Conservation (phyloP, 2,329 filamentous ascomycete species). For the Arthrinium puccinioides region DNA sequence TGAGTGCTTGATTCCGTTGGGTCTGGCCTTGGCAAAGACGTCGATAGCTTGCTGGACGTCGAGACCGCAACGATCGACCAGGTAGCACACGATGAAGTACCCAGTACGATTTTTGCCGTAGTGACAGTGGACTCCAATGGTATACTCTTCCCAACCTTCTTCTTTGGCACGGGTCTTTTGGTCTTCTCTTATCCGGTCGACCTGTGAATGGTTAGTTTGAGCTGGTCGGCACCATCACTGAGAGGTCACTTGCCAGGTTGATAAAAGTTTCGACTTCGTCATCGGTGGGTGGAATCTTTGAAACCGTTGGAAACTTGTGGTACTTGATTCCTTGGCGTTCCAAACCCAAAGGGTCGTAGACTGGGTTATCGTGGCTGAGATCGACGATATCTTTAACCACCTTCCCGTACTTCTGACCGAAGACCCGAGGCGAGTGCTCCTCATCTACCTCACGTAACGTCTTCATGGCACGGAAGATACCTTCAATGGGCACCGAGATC, state of each 20-base stretch:
- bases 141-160: conserved; percentile 32
- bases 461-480: conserved; percentile 83
- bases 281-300: conserved; percentile 71
- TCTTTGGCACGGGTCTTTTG: conserved; percentile 39
- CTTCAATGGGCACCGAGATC: conserved; percentile 71
- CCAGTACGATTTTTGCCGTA: conserved; percentile 95
- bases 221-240: not conserved
- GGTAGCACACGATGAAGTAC: conserved; percentile 82
- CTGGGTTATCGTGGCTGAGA: conserved; percentile 83
- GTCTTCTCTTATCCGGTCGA: conserved; percentile 52
- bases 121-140: conserved; percentile 86
- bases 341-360: conserved; percentile 72
- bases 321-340: conserved; percentile 62
- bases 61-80: conserved; percentile 74
- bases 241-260: conserved; percentile 27
- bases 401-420: conserved; percentile 45
- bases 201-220: conserved; percentile 22
- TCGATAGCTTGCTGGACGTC: conserved; percentile 70
- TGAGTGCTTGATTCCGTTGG: conserved; percentile 80
- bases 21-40: conserved; percentile 63
- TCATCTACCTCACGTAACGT: conserved; percentile 87
- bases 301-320: conserved; percentile 86
- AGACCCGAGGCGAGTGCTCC: conserved; percentile 66
- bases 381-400: conserved; percentile 75
- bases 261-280: conserved; percentile 45